These are phyloP conservation scores for Lactarius indigo DNA, from an alignment of 768 basidiomycete genomes.

Conservation along the genomic window DNA sequence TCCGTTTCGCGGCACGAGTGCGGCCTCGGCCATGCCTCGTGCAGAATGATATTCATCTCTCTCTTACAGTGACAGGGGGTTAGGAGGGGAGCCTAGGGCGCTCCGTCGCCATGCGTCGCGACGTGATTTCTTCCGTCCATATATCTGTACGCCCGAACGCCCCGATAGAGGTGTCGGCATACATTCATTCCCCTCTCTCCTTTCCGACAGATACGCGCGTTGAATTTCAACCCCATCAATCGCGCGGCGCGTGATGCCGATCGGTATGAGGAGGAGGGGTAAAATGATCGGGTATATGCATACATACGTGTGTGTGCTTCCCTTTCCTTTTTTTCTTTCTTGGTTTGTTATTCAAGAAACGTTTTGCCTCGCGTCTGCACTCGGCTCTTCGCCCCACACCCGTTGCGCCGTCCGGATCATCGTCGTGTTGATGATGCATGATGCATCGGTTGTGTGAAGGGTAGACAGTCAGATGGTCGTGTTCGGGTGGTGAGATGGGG, in stretches of 20 bases:
- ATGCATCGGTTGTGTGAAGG: not conserved
- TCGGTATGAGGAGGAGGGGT: not conserved
- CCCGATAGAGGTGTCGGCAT: not conserved
- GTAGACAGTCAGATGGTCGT: not conserved
- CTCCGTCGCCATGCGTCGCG: constrained; percentile 6
- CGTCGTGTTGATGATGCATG: not conserved
- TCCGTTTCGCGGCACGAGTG: constrained; percentile 1
- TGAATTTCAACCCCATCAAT: not conserved
- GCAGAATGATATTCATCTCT: not conserved
- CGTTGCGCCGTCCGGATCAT: not conserved
- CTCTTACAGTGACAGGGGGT: not conserved
- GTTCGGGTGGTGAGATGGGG: not conserved
- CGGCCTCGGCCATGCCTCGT: not conserved
- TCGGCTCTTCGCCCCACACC: not conserved
- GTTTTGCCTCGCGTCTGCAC: not conserved
- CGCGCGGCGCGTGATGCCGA: not conserved
- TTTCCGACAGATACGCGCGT: not conserved
- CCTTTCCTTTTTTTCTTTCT: not conserved
- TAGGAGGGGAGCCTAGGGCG: constrained; percentile 2
- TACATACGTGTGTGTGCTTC: not conserved
- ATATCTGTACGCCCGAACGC: not conserved
- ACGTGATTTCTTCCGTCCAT: not conserved
- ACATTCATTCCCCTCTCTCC: not conserved
- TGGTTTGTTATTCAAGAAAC: not conserved
- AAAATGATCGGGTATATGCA: not conserved